Base-by-base conservation (phyloP, 2,329 filamentous ascomycete genomes). In the Penicillium sp. region DNA sequence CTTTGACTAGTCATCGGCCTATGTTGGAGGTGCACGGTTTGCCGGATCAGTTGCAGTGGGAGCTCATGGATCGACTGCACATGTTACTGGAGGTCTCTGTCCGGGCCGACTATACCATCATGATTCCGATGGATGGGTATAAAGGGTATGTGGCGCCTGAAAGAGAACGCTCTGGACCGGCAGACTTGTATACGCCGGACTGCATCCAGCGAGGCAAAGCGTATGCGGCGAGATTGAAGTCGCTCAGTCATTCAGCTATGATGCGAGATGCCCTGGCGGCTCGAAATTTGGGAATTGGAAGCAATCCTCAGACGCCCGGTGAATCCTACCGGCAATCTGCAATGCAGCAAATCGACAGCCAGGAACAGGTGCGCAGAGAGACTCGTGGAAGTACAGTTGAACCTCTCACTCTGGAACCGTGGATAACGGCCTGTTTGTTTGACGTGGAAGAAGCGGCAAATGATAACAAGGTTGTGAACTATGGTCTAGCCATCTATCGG, bases 121-220 rank as follows among this genome's bases (percentile, higher is more conserved):
- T 47, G 36, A 45, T 57, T 2, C 46, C 50, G 0, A 56, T 57
- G 52, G 16, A 53, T 6, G 54, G 51, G 3, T 57, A 57, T 22
- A 44, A 46, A 12, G 52, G 50, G 7, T 41, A 47, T 32, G 27
- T 26, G 20, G 28, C 30, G 6, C 37, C 29, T 2, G 14, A 29
- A 2, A 23, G 13, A 4, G 15, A 27, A 17, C 2, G 10, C 1
- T 9, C 9, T 22, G 30, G 35, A 4, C 31, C 38, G 3, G n/a
- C 28, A 2, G 28, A 20, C 17, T 17, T 42, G n/a, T 37, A 32
- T 23, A 27, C 32, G 2, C 15, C 16, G 2, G 30, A 44, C 17
- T 12, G 13, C 20, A 4, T 4, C 4, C 7, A 29, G 10, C 38
- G 47, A 7, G 14, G 30, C 11, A 32, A 28, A n/a, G 35, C 40